Evolutionary conservation across 495 filamentous ascomycete genomes (phyloP).

Genomic region (Talaromyces wortmannii): DNA sequence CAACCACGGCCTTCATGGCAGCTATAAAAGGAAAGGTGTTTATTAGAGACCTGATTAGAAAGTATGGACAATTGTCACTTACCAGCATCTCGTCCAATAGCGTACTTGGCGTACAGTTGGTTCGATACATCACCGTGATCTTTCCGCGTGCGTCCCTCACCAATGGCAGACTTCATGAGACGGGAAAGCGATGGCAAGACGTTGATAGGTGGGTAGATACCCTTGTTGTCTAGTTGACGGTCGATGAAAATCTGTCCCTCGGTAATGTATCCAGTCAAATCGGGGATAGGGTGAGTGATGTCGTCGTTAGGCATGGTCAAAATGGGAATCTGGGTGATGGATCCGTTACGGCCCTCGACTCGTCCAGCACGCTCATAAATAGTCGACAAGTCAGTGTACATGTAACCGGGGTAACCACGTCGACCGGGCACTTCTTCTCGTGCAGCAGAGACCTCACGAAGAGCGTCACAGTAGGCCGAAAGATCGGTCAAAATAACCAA

Average conservation of each 20-base stretch:
- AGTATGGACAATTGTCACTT: constrained; percentile 11
- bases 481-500: constrained; percentile 97
- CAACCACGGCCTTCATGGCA: constrained; percentile 98
- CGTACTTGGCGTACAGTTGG: constrained; percentile 99
- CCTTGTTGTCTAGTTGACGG: constrained; percentile 89
- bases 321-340: constrained; percentile 98
- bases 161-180: constrained; percentile 99
- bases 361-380: constrained; percentile 99
- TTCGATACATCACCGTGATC: constrained; percentile 98
- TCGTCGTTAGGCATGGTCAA: constrained; percentile 99
- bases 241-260: constrained; percentile 99
- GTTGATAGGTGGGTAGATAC: constrained; percentile 98
- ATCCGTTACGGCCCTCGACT: constrained; percentile 94
- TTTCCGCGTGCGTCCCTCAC: constrained; percentile 88
- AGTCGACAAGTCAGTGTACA: constrained; percentile 99
- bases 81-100: constrained; percentile 91
- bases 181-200: constrained; percentile 96
- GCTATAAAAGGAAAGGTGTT: constrained; percentile 34
- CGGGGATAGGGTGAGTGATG: constrained; percentile 98
- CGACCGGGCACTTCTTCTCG: constrained; percentile 99
- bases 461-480: constrained; percentile 95
- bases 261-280: constrained; percentile 98
- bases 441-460: constrained; percentile 96
- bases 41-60: neutral
- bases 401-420: constrained; percentile 99